A percentile compares a stretch with the other conserved stretches of the same genome.
phyloP scores from a whole-genome alignment of 2,329 filamentous ascomycete species.

The Diaporthe sp. region DNA sequence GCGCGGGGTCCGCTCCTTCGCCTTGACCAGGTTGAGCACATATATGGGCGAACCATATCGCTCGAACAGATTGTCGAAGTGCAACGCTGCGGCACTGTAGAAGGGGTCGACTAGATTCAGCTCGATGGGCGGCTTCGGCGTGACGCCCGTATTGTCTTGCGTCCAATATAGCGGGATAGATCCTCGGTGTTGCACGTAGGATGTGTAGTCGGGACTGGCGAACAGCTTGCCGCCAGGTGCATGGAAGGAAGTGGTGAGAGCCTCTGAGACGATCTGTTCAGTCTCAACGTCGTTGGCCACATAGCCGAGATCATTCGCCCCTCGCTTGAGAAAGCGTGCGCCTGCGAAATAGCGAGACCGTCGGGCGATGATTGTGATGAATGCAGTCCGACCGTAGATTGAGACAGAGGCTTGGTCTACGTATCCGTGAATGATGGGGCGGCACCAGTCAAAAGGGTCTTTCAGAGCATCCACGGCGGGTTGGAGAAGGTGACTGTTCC shows the following conservation, averaged over 20 bases:
- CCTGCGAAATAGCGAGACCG: conserved; percentile 95
- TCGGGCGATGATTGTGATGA: conserved; percentile 93
- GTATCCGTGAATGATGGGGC: conserved; percentile 95
- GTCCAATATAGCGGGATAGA: conserved; percentile 99
- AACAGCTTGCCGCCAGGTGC: conserved; percentile 87
- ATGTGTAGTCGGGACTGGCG: conserved; percentile 91
- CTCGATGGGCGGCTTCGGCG: conserved; percentile 96
- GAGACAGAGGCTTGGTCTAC: conserved; percentile 90
- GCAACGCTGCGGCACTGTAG: conserved; percentile 90
- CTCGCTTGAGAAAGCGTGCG: conserved; percentile 92
- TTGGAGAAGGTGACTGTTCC: conserved; percentile 91
- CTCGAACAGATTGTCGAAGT: conserved; percentile 95
- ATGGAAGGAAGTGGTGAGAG: conserved; percentile 94
- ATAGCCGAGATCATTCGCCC: conserved; percentile 93
- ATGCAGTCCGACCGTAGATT: conserved; percentile 89
- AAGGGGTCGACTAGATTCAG: conserved; percentile 97
- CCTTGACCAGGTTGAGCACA: conserved; percentile 90
- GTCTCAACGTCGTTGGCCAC: conserved; percentile 99
- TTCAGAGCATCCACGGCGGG: conserved; percentile 79
- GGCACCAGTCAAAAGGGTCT: conserved; percentile 94
- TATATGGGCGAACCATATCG: conserved; percentile 94
- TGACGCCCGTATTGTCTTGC: conserved; percentile 94
- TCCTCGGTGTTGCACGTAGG: conserved; percentile 95
- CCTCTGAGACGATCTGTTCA: conserved; percentile 97
- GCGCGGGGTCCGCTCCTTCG: conserved; percentile 86